Percentiles rank a stretch among this genome's conserved stretches.
phyloP scores from a whole-genome alignment of 2,329 filamentous ascomycete genomes.

The Aureobasidium sp. region DNA sequence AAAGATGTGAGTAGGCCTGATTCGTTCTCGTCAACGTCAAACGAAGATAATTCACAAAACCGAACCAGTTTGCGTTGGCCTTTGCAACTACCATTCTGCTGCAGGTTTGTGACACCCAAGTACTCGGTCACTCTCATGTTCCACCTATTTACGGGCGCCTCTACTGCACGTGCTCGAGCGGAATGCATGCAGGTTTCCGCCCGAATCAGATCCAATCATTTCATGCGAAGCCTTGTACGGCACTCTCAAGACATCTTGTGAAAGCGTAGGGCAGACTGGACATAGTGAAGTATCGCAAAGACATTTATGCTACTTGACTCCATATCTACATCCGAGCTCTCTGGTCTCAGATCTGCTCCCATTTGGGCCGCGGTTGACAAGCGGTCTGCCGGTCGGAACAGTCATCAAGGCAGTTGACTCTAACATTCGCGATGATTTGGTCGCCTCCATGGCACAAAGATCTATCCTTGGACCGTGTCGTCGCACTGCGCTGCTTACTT shows the following conservation, averaged over 20 bases:
- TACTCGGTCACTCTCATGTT: neutral
- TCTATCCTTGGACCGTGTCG: neutral
- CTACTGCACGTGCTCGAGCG: slow-evolving; percentile 1
- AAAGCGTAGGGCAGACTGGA: neutral
- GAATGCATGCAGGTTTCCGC: slow-evolving; percentile 1
- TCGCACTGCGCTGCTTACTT: neutral
- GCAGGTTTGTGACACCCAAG: neutral
- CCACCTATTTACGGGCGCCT: neutral
- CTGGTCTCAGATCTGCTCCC: neutral
- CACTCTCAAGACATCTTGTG: neutral
- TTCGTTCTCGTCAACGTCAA: neutral
- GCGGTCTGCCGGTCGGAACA: neutral
- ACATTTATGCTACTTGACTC: neutral
- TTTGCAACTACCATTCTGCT: neutral
- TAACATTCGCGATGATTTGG: neutral
- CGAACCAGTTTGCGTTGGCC: neutral
- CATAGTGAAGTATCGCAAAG: neutral
- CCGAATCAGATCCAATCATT: neutral
- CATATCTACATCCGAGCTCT: neutral
- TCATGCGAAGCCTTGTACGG: neutral
- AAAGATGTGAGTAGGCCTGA: neutral
- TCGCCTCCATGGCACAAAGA: neutral
- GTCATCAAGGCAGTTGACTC: neutral
- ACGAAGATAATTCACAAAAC: neutral
- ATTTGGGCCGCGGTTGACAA: neutral